phyloP scores from a whole-genome alignment of 148 eudicot genomes.

The Camellia sinensis region DNA sequence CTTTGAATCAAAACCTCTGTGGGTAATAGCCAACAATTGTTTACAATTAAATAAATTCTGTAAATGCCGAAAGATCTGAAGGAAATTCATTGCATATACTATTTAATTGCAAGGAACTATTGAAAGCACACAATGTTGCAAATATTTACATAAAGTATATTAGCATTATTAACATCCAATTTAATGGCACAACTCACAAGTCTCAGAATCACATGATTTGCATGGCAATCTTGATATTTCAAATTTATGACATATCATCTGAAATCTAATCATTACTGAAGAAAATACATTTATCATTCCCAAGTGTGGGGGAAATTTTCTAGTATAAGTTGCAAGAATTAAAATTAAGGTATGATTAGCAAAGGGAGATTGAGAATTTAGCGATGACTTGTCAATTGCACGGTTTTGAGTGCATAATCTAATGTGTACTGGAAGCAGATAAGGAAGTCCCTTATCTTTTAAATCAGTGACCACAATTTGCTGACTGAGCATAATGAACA shows the following conservation, averaged over 20 bases:
- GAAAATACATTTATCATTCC: neutral
- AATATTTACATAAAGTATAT: neutral
- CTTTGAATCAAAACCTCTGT: neutral
- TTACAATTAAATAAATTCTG: neutral
- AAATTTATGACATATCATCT: neutral
- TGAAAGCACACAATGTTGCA: neutral
- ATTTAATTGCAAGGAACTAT: neutral
- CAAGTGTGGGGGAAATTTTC: neutral
- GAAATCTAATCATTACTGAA: neutral
- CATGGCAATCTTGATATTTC: neutral
- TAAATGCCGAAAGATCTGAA: neutral
- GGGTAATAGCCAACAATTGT: neutral
- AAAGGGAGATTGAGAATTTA: neutral
- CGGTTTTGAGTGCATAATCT: neutral
- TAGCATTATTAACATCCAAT: neutral
- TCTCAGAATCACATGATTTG: neutral
- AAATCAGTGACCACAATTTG: neutral
- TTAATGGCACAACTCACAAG: neutral
- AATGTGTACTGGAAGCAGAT: neutral
- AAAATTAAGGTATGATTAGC: neutral
- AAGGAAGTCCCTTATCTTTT: neutral
- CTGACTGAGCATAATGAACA: neutral
- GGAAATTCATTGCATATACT: neutral
- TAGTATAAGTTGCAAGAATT: slow-evolving; percentile 7
- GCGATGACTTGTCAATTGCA: neutral